Conservation (phyloP, 2,329 filamentous ascomycete genomes). For the Zymoseptoria ardabiliae region DNA sequence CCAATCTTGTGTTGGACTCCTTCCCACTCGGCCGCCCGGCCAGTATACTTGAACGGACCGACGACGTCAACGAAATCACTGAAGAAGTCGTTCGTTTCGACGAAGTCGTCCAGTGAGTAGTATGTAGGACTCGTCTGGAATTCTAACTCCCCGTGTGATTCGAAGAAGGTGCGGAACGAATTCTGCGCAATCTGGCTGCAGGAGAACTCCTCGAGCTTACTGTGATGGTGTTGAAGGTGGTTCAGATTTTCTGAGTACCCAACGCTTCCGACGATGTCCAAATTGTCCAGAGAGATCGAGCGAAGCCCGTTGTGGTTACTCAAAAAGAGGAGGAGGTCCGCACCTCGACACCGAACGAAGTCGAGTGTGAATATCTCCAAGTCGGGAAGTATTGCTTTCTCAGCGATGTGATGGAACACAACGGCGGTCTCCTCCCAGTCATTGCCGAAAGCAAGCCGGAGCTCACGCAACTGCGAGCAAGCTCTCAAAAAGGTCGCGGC, state of each 20-base stretch:
- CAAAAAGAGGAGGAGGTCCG: background rate
- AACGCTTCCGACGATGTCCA: background rate
- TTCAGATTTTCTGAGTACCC: background rate
- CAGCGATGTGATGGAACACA: background rate
- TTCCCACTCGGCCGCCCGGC: background rate
- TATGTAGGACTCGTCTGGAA: no score
- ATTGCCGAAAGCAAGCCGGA: background rate
- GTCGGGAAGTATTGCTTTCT: background rate
- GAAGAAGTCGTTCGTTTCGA: no score
- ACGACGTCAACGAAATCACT: background rate
- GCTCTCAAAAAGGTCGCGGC: background rate
- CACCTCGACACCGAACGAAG: background rate
- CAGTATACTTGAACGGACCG: background rate
- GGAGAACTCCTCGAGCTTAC: background rate
- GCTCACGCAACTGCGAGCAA: background rate
- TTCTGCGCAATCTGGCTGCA: background rate
- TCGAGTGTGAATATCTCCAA: background rate
- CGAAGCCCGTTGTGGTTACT: background rate
- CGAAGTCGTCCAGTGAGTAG: no score
- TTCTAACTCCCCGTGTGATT: no score
- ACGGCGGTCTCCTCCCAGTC: background rate
- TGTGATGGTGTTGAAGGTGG: background rate
- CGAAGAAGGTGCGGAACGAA: background rate
- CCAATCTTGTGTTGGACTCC: slow-evolving; percentile 4
- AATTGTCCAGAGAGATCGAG: background rate